phyloP scores from a whole-genome alignment of 2,329 filamentous ascomycete species.

The Fusarium chlamydosporum region DNA sequence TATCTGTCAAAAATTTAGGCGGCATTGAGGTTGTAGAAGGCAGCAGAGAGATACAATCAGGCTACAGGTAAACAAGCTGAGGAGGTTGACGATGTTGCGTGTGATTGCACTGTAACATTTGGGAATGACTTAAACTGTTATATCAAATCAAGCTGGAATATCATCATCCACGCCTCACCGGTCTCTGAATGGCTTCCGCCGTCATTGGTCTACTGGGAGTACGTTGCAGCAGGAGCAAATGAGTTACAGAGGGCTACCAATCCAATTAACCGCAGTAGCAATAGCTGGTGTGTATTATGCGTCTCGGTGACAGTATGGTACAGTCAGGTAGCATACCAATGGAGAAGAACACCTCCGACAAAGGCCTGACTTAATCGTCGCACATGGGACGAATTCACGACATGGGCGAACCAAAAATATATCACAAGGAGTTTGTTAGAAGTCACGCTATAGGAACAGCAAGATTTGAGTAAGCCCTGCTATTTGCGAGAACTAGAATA shows the following conservation, averaged over 20 bases:
- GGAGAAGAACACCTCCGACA: neutral
- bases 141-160: neutral
- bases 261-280: neutral
- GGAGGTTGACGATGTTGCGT: no score
- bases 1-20: neutral
- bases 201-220: neutral
- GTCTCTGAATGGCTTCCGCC: neutral
- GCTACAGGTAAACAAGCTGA: neutral
- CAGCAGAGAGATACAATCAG: no score
- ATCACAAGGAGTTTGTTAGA: neutral
- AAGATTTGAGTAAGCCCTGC: conserved; percentile 8
- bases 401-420: neutral
- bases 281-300: neutral
- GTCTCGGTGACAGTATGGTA: neutral
- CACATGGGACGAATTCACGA: no score
- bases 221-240: neutral
- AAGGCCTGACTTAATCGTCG: neutral
- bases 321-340: neutral
- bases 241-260: neutral
- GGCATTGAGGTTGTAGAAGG: neutral
- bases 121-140: neutral
- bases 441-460: neutral
- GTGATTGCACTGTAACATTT: neutral
- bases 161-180: neutral
- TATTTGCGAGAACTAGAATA: conserved; percentile 39